These are phyloP conservation scores for Wickerhamomyces chambardii DNA, from an alignment of 805 yeast genomes.

Conservation along the genomic window DNA sequence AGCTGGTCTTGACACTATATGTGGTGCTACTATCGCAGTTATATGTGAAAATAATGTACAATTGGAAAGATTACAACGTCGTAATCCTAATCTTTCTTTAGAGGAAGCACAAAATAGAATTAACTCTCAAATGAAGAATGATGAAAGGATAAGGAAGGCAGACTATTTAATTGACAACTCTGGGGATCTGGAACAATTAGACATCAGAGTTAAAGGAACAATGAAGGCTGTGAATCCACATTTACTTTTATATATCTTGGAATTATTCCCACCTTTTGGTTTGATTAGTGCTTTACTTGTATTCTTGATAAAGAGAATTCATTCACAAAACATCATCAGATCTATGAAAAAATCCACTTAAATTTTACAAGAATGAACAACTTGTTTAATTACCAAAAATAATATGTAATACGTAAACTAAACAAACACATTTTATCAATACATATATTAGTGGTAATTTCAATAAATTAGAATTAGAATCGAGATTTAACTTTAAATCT, in stretches of 20 bases:
- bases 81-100: conserved; percentile 59
- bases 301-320: conserved; percentile 2
- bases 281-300: conserved; percentile 8
- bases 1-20: conserved; percentile 55
- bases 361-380: too few species aligned
- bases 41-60: conserved; percentile 52
- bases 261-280: conserved; percentile 34
- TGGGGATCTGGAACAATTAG: conserved; percentile 31
- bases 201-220: conserved; percentile 30
- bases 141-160: conserved; percentile 45
- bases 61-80: conserved; percentile 44
- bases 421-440: too few species aligned
- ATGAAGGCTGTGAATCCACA: conserved; percentile 30
- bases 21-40: conserved; percentile 67
- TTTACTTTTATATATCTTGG: conserved; percentile 17
- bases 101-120: conserved; percentile 72
- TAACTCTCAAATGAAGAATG: conserved; percentile 63
- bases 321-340: background rate
- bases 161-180: conserved; percentile 66
- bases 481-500: too few species aligned
- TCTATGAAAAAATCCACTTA: too few species aligned
- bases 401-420: too few species aligned
- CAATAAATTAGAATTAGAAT: too few species aligned
- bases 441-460: too few species aligned
- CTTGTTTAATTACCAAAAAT: background rate